These are phyloP conservation scores for Tolypocladium tropicale DNA, from an alignment of 2,329 filamentous ascomycete genomes.

Conservation along the genomic window DNA sequence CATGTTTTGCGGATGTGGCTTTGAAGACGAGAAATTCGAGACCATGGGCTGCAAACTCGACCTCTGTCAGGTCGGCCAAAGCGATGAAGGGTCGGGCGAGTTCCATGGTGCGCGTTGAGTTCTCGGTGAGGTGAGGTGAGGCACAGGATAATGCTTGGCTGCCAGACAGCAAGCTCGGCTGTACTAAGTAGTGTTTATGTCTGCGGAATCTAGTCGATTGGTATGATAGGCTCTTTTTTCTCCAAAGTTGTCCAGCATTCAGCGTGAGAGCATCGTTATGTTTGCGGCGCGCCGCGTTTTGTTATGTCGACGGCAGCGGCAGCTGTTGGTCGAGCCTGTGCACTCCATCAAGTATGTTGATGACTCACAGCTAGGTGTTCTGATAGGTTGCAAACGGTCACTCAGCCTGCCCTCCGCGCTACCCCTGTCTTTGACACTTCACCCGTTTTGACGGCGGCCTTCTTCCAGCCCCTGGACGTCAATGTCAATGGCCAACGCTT, in stretches of 20 bases:
- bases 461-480: background rate
- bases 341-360: background rate
- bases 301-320: background rate
- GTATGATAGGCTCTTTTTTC: background rate
- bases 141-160: background rate
- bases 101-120: conserved; percentile 1
- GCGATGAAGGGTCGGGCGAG: conserved; percentile 3
- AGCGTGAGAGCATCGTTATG: background rate
- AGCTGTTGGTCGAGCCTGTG: background rate
- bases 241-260: background rate
- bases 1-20: conserved; percentile 1
- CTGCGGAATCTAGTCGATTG: background rate
- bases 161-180: background rate
- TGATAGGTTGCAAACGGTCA: background rate
- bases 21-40: conserved; percentile 8
- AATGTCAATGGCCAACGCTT: background rate
- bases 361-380: background rate
- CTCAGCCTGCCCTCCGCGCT: background rate
- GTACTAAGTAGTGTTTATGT: background rate
- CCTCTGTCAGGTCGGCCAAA: conserved; percentile 2
- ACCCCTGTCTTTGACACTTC: background rate
- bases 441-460: background rate
- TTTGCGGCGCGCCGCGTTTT: background rate
- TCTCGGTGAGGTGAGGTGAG: background rate
- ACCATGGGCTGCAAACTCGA: conserved; percentile 4